Conservation (phyloP, 306 rosid species). For the Myrica gale region DNA sequence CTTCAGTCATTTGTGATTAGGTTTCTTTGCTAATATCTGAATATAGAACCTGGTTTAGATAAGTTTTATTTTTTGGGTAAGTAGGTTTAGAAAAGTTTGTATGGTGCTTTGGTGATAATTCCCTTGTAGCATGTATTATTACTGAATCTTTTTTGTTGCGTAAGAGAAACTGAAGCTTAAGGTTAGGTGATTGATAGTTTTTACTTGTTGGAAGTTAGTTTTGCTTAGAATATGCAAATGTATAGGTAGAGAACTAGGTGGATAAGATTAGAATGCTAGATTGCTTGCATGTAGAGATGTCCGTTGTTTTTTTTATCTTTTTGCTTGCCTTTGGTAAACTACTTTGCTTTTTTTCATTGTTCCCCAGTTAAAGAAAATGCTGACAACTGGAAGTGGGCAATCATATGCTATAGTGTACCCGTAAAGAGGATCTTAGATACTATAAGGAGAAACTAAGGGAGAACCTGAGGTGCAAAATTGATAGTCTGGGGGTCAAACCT, state of each 20-base stretch:
- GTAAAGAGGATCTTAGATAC: too few species aligned
- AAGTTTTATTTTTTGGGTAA: too few species aligned
- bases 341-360: neutral
- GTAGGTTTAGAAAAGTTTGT: neutral
- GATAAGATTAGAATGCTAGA: neutral
- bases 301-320: neutral
- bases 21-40: neutral
- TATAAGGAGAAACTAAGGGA: too few species aligned
- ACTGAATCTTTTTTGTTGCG: neutral
- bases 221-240: neutral
- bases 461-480: too few species aligned
- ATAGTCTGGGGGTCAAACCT: too few species aligned
- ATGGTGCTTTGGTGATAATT: neutral
- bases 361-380: neutral
- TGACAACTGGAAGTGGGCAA: too few species aligned
- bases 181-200: neutral
- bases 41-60: neutral
- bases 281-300: neutral
- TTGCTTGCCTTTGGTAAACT: too few species aligned
- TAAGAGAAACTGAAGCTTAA: neutral
- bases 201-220: neutral
- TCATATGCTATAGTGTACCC: too few species aligned
- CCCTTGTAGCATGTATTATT: neutral
- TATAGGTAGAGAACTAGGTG: neutral
- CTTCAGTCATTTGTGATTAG: neutral